Evolutionary conservation across 257 asterid species (phyloP), one percentile per base, ranked within the genome.

Genomic region (Pogostemon cablin): DNA sequence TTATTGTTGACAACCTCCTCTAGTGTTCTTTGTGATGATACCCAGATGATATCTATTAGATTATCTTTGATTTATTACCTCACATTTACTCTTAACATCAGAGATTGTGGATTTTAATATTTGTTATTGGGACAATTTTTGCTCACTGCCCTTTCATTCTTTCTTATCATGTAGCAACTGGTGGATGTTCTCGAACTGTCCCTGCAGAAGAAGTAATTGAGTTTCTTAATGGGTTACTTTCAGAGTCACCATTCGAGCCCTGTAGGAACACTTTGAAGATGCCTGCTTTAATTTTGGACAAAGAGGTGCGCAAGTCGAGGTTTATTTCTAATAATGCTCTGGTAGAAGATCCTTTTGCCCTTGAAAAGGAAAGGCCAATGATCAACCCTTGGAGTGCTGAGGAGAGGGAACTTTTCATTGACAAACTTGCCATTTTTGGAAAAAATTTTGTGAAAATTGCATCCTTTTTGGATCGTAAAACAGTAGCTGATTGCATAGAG

Each of bases 401-500:
- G 60, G 99, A 92, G 84, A 85, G 67, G 65, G 92, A 90, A 71
- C 80, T 78, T 40, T 95, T 95, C 81, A 87, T 95, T 40, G 96
- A 88, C 67, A 95, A 86, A 65, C 89, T 91, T 72, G 83, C 87
- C 15, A 15, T 66, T n/a, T 78, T 82, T 63, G 98, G 99, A 72
- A 95, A 95, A 76, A 81, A 95, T 77, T 95, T 95, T 80, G 58
- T 50, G 7, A 85, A 81, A 78, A 95, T 95, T 49, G 86, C 98
- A 62, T 92, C 98, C 67, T 92, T 84, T 80, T 80, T 95, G 35
- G 85, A 84, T 20, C 88, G 84, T 68, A 95, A 86, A 71, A 88
- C 96, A 42, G 74, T 86, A 46, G 98, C 99, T 4, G 99, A 95
- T 79, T 95, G 99, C 75, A 46, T 95, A 34, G 96, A 95, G 87